Evolutionary conservation across 2,329 filamentous ascomycete species (phyloP).

Genomic region (Diaporthe helianthi): DNA sequence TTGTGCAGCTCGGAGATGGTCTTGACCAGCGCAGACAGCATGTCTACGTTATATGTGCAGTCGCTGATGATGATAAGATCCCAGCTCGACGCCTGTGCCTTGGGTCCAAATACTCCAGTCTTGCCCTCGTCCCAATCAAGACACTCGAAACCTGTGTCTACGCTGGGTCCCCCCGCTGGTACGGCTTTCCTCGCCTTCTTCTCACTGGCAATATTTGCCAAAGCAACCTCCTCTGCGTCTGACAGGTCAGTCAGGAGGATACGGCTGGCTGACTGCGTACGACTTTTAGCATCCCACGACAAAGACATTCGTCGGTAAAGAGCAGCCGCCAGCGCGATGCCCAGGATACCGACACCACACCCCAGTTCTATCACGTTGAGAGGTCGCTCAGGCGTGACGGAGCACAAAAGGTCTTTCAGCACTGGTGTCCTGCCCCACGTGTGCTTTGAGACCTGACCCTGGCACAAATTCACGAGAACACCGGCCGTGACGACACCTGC

Average conservation of each 20-base stretch:
- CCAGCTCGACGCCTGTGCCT: constrained; percentile 52
- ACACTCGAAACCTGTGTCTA: constrained; percentile 53
- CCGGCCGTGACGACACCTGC: constrained; percentile 57
- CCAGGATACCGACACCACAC: constrained; percentile 63
- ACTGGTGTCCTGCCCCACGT: constrained; percentile 33
- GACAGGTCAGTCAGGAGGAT: constrained; percentile 63
- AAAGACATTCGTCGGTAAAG: constrained; percentile 35
- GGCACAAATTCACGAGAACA: constrained; percentile 35
- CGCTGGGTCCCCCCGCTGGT: background rate
- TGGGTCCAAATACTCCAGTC: constrained; percentile 51
- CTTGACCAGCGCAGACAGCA: constrained; percentile 59
- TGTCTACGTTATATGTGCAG: constrained; percentile 68
- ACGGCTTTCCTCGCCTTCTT: constrained; percentile 26
- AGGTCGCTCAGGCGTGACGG: constrained; percentile 28
- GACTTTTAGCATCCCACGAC: background rate
- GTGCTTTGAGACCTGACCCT: background rate
- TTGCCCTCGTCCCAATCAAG: constrained; percentile 64
- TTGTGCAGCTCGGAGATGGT: constrained; percentile 59
- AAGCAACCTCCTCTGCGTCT: constrained; percentile 58
- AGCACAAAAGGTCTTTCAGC: constrained; percentile 43
- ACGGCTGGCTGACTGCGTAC: constrained; percentile 35
- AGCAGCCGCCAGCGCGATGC: constrained; percentile 53
- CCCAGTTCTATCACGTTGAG: constrained; percentile 62
- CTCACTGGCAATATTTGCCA: constrained; percentile 53
- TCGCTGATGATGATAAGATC: constrained; percentile 64